A percentile compares a stretch with the other conserved stretches of the same genome.
Evolutionary conservation across 768 basidiomycete genomes (phyloP).

Genomic region (Pleurotus platypus): DNA sequence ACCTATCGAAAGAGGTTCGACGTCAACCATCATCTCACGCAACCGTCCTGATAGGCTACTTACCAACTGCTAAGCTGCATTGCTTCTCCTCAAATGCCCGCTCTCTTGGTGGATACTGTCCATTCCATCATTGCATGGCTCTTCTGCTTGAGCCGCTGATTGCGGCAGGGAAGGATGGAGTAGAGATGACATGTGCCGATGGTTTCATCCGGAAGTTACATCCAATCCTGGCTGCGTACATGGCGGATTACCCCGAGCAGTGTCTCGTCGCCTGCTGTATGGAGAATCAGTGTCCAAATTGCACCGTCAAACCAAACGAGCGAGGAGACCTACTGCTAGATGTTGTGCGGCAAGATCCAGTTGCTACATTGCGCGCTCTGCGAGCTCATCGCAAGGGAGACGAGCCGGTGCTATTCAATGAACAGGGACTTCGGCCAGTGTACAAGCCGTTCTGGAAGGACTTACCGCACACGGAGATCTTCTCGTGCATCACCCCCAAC

Average conservation of each 20-base stretch:
- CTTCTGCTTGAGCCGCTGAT: slow-evolving; percentile 24
- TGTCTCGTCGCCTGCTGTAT: slow-evolving; percentile 25
- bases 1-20: slow-evolving; percentile 26
- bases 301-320: slow-evolving; percentile 16
- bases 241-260: slow-evolving; percentile 34
- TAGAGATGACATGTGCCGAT: slow-evolving; percentile 30
- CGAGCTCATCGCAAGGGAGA: neutral
- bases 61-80: slow-evolving; percentile 31
- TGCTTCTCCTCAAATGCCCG: slow-evolving; percentile 11
- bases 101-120: slow-evolving; percentile 14
- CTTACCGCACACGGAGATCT: slow-evolving; percentile 35
- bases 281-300: slow-evolving; percentile 24
- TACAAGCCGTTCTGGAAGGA: slow-evolving; percentile 36
- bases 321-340: neutral
- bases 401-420: neutral
- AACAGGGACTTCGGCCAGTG: neutral
- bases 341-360: neutral
- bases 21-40: slow-evolving; percentile 23
- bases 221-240: slow-evolving; percentile 30
- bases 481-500: slow-evolving; percentile 30
- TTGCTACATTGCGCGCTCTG: neutral
- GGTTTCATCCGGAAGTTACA: slow-evolving; percentile 18
- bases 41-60: slow-evolving; percentile 28
- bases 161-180: slow-evolving; percentile 26
- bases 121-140: slow-evolving; percentile 30